Evolutionary conservation across 306 rosid genomes (phyloP).

Genomic region (Rosa lucieae): DNA sequence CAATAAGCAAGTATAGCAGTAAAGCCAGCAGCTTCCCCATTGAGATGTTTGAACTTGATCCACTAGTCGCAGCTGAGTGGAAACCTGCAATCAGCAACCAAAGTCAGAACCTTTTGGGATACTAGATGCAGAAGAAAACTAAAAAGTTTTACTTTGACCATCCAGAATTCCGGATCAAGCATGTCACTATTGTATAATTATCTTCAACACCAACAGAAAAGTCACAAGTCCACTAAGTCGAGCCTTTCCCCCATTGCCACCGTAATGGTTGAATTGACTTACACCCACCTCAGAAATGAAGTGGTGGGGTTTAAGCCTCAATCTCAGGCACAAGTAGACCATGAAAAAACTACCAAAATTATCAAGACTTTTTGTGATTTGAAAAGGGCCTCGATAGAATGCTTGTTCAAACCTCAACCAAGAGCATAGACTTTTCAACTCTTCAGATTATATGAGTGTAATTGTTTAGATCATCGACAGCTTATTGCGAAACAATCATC

Average conservation of each 20-base stretch:
- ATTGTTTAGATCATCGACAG: neutral
- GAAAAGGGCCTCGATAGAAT: neutral
- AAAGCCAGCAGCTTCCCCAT: conserved; percentile 6
- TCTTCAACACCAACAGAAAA: neutral
- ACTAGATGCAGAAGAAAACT: neutral
- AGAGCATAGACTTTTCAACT: neutral
- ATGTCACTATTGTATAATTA: neutral
- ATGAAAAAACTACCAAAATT: neutral
- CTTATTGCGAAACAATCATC: neutral
- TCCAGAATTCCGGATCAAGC: neutral
- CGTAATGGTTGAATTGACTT: neutral
- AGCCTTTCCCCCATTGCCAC: neutral
- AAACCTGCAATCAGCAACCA: conserved; percentile 11
- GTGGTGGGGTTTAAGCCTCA: neutral
- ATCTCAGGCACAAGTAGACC: neutral
- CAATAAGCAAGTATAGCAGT: neutral
- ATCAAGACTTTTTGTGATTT: neutral
- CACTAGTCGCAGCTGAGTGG: neutral
- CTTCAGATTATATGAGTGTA: neutral
- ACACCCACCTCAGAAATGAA: neutral
- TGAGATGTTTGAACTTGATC: neutral
- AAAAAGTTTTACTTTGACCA: neutral
- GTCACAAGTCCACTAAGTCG: neutral
- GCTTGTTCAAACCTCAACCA: neutral
- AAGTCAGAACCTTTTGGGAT: neutral